Base-by-base conservation (phyloP, 2,329 filamentous ascomycete species). In the Aspergillus niger region DNA sequence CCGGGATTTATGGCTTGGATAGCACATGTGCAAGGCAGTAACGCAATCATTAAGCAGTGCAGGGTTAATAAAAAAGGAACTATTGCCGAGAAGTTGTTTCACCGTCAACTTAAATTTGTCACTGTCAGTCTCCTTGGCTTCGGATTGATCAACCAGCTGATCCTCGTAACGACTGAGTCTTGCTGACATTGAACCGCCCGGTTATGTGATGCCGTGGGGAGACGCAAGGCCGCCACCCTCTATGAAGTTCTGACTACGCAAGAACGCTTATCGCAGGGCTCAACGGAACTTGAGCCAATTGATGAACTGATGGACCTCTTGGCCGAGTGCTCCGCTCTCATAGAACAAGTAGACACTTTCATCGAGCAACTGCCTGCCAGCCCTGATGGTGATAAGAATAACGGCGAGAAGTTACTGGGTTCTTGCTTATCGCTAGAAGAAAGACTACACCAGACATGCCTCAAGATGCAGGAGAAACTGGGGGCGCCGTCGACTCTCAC, bases 1-100 rank as follows among this genome's bases (percentile, higher is more conserved):
- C 60, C 65, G 20, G 67, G 65, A 1, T 67, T 67, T n/a, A 58
- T 54, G 28, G 66, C 62, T 28, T 69, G 67, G 63, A 62, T 67
- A 38, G 63, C 65, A 6, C 65, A 69, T 62, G 62, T 69, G 3
- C 65, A 67, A 50, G 65, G 66, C 32, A 63, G 65, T 44, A 66
- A 62, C 56, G 65, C 66, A 32, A 60, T 64, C n/a, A 55, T 63
- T 7, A 51, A 36, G 15, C 63, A 65, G 39, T 59, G 60, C 41
- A 26, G 47, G 17, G 30, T 44, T 20, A 57, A 38, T 17, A 57
- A 55, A 20, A 44, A 63, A 15, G 48, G 54, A 15, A 57, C 50
- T 26, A 22, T 55, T 53, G 50, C 54, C 3, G 67, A 67, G 38
- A 63, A 63, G 39, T 44, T 63, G 15, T 67, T 65, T 47, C 62